Percentiles rank a stretch among this genome's conserved stretches.
These are phyloP conservation scores for Colletotrichum brevisporum DNA, from an alignment of 2,329 filamentous ascomycete species.

Conservation along the genomic window DNA sequence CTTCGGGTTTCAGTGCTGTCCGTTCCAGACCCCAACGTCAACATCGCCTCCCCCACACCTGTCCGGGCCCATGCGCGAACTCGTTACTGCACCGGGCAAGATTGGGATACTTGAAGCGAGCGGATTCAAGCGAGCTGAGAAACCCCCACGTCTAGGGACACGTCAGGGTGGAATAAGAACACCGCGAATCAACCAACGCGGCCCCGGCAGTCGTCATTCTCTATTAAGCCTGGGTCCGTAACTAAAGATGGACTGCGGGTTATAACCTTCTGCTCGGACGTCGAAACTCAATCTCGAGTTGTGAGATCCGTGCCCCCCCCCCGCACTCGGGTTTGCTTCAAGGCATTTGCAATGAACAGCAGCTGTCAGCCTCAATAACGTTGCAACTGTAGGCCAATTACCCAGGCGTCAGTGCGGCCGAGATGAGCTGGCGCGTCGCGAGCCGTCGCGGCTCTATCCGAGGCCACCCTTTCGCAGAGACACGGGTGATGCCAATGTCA, in stretches of 20 bases:
- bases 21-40: constrained; percentile 7
- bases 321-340: not conserved
- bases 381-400: not conserved
- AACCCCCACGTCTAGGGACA: not conserved
- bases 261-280: not conserved
- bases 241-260: not conserved
- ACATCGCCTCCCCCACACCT: constrained; percentile 1
- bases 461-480: too few species aligned
- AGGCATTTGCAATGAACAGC: not conserved
- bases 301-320: not conserved
- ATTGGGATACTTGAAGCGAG: not conserved
- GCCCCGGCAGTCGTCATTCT: not conserved
- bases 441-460: too few species aligned
- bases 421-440: too few species aligned
- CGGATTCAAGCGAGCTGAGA: not conserved
- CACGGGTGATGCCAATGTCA: too few species aligned
- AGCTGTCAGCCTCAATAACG: not conserved
- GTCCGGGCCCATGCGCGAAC: constrained; percentile 31
- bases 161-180: not conserved
- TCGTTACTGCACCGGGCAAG: constrained; percentile 16
- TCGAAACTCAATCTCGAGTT: constrained; percentile 1
- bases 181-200: not conserved
- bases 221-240: not conserved
- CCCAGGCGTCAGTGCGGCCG: too few species aligned
- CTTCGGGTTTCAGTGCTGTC: constrained; percentile 16